phyloP scores from a whole-genome alignment of 225 moss, liverwort and hornwort species.

The Marchantia polymorpha region DNA sequence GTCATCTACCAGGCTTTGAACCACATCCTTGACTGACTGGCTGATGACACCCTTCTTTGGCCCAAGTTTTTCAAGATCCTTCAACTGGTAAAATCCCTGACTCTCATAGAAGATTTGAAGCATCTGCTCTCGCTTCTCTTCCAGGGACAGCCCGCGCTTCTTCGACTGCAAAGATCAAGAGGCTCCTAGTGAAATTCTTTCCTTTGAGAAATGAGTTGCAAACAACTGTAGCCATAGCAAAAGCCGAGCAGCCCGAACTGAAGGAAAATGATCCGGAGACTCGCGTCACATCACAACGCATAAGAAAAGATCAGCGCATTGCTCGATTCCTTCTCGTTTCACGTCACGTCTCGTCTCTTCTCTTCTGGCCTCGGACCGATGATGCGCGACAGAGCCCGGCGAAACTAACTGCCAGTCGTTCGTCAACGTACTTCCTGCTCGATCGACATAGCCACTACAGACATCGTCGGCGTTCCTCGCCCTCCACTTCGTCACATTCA shows the following conservation, averaged over 20 bases:
- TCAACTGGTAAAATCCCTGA: slow-evolving; percentile 82
- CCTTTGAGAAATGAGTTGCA: background rate
- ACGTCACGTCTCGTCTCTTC: too few species aligned
- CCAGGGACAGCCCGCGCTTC: slow-evolving; percentile 74
- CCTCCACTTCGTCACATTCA: too few species aligned
- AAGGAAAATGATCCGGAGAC: background rate
- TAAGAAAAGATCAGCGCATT: too few species aligned
- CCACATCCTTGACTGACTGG: slow-evolving; percentile 85
- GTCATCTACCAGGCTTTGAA: slow-evolving; percentile 83
- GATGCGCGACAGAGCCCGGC: too few species aligned
- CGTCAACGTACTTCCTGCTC: too few species aligned
- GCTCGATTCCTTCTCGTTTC: too few species aligned
- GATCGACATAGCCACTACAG: too few species aligned
- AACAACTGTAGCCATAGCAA: background rate
- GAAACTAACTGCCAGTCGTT: too few species aligned
- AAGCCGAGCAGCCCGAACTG: background rate
- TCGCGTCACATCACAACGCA: background rate
- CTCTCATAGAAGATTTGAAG: slow-evolving; percentile 76
- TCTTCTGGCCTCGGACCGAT: too few species aligned
- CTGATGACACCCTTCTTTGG: slow-evolving; percentile 91
- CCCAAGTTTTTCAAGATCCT: slow-evolving; percentile 87
- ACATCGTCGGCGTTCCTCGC: too few species aligned
- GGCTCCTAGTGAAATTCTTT: background rate
- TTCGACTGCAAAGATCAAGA: slow-evolving; percentile 49
- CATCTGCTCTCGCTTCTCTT: slow-evolving; percentile 83